phyloP scores from a whole-genome alignment of 768 basidiomycete genomes.

The Hysterangium stoloniferum region DNA sequence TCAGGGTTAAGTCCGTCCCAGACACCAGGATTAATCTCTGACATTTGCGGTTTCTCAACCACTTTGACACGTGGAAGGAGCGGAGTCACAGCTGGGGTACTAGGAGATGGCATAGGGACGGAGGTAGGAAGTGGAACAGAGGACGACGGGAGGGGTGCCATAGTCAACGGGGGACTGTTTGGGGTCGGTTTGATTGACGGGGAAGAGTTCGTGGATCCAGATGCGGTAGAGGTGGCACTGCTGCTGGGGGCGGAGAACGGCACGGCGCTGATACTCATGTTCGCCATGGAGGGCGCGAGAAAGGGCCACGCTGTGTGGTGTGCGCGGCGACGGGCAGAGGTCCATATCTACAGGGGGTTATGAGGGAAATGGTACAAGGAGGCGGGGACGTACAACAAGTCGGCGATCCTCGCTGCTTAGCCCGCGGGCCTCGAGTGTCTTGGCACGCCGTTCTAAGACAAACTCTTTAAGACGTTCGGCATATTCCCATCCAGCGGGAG shows the following conservation, averaged over 20 bases:
- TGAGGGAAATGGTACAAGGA: background rate
- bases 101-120: conserved; percentile 1
- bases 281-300: conserved; percentile 23
- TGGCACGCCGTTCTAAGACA: conserved; percentile 74
- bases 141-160: conserved; percentile 2
- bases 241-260: background rate
- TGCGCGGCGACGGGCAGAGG: conserved; percentile 85
- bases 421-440: conserved; percentile 66
- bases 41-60: conserved; percentile 93
- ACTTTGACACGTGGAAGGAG: conserved; percentile 58
- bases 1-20: conserved; percentile 95
- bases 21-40: conserved; percentile 95
- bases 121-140: conserved; percentile 7
- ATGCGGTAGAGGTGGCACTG: conserved; percentile 13
- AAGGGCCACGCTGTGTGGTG: conserved; percentile 98
- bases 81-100: conserved; percentile 2
- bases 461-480: conserved; percentile 85
- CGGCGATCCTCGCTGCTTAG: conserved; percentile 51
- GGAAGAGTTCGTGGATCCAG: conserved; percentile 17
- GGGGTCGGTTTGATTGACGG: conserved; percentile 7
- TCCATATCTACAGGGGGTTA: conserved; percentile 74
- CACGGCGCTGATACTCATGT: background rate
- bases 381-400: conserved; percentile 47
- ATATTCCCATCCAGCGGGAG: conserved; percentile 93
- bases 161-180: background rate